Evolutionary conservation across 2,329 filamentous ascomycete genomes (phyloP), one percentile per base, ranked within the genome.

Genomic region (Bipolaris bicolor): DNA sequence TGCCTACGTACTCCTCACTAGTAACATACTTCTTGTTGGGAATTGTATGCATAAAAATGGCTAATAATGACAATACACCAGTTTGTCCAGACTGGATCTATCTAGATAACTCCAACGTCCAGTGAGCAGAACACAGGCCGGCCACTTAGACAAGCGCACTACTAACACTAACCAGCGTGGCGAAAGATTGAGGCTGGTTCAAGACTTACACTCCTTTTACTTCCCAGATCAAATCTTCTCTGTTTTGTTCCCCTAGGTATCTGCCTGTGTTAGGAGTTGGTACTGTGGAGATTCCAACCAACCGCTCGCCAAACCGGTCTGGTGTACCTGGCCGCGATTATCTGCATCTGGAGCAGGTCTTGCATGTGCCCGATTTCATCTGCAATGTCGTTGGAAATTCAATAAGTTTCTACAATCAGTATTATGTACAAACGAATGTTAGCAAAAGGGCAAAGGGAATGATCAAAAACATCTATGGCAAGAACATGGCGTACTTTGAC

Each of bases 131-230:
- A 4, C 34, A 36, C 7, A 36, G 26, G 26, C 26, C 26, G 15
- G 13, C 13, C 34, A 36, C 34, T n/a, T 15, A 36, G 34, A 16
- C 15, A 36, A 36, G 34, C 34, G 13, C 15, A 5, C 34, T 10
- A n/a, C 34, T 36, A 36, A 36, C n/a, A 16, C 13, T 36, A 10
- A 36, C 5, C 24, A 58, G 55, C 37, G 55, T 56, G 13, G 53
- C 53, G 26, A 66, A 65, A 7, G 58, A 68, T 33, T 43, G 64
- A 10, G 62, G 31, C 34, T 68, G 64, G 62, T 65, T 68, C 53
- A 67, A 60, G 13, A 56, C 48, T 7, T 68, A 65, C 52, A 65
- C 55, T 6, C 62, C 64, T 3, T 66, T 65, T 51, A 16, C 47
- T 20, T 63, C 64, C 6, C 22, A 10, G 37, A 56, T 50, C 11